Evolutionary conservation across 2,329 filamentous ascomycete species (phyloP).

Genomic region (Geosmithia morbida): DNA sequence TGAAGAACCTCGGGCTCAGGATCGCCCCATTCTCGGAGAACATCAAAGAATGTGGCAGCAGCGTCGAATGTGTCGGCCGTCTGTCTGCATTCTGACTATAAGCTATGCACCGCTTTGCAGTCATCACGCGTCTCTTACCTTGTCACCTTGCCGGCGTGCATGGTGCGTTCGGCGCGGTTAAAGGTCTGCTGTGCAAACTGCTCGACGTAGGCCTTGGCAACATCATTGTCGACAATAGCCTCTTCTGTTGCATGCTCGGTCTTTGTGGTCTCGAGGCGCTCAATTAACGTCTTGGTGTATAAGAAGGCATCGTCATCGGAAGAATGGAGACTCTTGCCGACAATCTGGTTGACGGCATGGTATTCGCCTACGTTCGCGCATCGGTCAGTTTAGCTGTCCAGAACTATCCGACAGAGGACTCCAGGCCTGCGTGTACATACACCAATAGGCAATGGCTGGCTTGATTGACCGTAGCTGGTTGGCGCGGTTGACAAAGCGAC

Average conservation of each 20-base stretch:
- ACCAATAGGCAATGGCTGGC: conserved; percentile 90
- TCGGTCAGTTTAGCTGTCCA: too few species aligned
- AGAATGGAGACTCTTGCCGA: conserved; percentile 65
- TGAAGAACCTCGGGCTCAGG: conserved; percentile 61
- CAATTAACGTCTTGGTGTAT: conserved; percentile 78
- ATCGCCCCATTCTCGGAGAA: conserved; percentile 70
- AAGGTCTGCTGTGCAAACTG: conserved; percentile 88
- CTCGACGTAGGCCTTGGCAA: conserved; percentile 83
- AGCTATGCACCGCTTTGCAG: not conserved
- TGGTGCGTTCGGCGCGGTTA: conserved; percentile 64
- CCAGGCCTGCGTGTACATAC: conserved; percentile 36
- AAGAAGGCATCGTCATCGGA: conserved; percentile 61
- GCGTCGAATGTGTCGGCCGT: conserved; percentile 92
- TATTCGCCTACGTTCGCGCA: conserved; percentile 52
- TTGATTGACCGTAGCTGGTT: conserved; percentile 72
- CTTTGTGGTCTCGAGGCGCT: conserved; percentile 59
- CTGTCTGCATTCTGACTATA: conserved; percentile 37
- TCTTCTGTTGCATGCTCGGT: conserved; percentile 61
- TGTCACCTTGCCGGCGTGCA: conserved; percentile 72
- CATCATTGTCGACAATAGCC: conserved; percentile 70
- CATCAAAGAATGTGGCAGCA: conserved; percentile 80
- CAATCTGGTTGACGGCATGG: conserved; percentile 85
- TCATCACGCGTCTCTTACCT: conserved; percentile 31
- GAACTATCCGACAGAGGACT: not conserved
- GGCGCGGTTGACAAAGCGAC: conserved; percentile 70